Base-by-base conservation (phyloP, 2,329 filamentous ascomycete species). In the Metarhizium robertsii region DNA sequence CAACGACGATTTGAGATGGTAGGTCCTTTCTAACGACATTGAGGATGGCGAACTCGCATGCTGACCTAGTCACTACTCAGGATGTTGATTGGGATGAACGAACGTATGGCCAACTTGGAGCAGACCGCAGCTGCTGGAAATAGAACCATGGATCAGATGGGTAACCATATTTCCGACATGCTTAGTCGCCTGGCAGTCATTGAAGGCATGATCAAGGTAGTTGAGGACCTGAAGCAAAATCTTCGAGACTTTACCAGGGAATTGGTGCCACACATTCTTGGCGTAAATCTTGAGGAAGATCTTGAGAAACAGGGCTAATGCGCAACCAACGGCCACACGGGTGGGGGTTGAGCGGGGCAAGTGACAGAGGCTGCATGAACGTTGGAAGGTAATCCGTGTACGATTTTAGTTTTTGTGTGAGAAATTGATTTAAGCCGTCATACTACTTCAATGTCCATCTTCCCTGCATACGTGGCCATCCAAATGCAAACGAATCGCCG, bases 221-320 rank as follows among this genome's bases (percentile, higher is more conserved):
- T 56, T 11, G 38, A 49, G 48, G 30, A 54, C 7, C 53, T 59
- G 10, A 56, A 42, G 40, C 30, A 53, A 29, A 52, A 36, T 30
- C 30, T 58, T 6, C 55, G 56, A 25, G 54, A 48, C 14, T 53
- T 58, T 36, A 10, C 54, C 25, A 38, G 50, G 29, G 45, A 49
- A 18, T 50, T 58, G n/a, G 34, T 58, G 14, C 48, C 42, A 14
- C 43, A 53, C 29, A 18, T 46, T 30, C 43, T 58, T 16, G 49
- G 50, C 29, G 48, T 40, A n/a, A 36, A 48, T n/a, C 42, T 43
- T 20, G 18, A 16, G 20, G 34, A 20, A 20, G 13, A 47, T 36
- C n/a, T 18, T 46, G 34, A 52, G 36, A 25, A 34, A 34, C 32
- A 34, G 32, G 32, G 32, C 32, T 34, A 34, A 34, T 34, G 32